Conservation (phyloP, 345 rosid species). For the Rhodomyrtus tomentosa region DNA sequence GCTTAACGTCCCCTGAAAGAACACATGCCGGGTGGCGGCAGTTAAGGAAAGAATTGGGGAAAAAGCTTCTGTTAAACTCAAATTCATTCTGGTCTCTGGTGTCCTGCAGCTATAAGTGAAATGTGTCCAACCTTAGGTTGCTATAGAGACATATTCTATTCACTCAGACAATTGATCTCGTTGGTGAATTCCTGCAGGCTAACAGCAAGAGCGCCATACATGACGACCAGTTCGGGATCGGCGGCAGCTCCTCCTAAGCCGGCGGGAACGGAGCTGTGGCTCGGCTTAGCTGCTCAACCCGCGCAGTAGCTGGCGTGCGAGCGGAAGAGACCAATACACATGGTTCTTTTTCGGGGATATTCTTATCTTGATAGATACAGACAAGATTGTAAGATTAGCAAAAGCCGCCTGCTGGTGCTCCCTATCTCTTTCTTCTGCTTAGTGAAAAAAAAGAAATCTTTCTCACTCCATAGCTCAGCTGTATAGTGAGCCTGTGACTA, state of each 20-base stretch:
- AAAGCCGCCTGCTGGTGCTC: background rate
- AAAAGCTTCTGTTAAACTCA: background rate
- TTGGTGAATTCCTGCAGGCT: background rate
- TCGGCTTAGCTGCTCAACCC: conserved; percentile 52
- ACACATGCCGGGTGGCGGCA: background rate
- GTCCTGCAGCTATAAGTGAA: background rate
- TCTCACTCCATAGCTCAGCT: background rate
- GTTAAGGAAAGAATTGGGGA: background rate
- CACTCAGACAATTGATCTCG: background rate
- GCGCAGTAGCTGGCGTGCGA: background rate
- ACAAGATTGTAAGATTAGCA: background rate
- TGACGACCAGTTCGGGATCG: background rate
- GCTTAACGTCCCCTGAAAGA: background rate
- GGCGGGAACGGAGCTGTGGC: conserved; percentile 46
- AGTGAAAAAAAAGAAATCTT: background rate
- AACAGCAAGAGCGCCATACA: background rate
- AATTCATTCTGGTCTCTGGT: background rate
- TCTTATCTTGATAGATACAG: background rate
- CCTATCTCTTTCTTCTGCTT: background rate
- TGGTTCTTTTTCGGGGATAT: background rate
- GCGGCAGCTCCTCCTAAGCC: conserved; percentile 18
- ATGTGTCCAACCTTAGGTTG: background rate
- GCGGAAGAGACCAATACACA: background rate
- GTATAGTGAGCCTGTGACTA: background rate
- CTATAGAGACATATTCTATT: background rate